These are phyloP conservation scores for Waltergamsia citrina DNA, from an alignment of 2,329 filamentous ascomycete species.

Conservation along the genomic window DNA sequence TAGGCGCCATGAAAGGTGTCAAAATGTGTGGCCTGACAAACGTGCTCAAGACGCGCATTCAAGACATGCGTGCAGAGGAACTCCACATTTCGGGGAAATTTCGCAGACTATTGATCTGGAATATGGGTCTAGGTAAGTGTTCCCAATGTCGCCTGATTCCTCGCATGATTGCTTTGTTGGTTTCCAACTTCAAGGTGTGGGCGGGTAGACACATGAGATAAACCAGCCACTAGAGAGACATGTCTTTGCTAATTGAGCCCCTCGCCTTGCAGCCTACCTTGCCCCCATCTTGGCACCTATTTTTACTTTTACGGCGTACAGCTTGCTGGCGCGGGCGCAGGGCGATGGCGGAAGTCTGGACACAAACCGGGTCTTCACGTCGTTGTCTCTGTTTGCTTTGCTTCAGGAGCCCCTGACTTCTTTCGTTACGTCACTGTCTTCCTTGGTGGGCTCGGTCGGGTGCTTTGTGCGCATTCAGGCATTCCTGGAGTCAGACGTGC, in stretches of 20 bases:
- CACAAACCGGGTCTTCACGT: conserved; percentile 11
- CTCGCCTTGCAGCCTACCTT: conserved; percentile 5
- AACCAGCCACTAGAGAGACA: too few relatives aligned
- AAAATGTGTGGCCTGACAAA: conserved; percentile 19
- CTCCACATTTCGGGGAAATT: conserved; percentile 11
- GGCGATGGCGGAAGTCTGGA: conserved; percentile 6
- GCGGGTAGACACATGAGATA: too few relatives aligned
- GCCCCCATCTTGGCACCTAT: conserved; percentile 8
- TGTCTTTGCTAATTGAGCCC: too few relatives aligned
- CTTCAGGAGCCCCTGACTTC: conserved; percentile 10
- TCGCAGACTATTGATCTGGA: conserved; percentile 10
- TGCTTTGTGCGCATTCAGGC: conserved; percentile 13
- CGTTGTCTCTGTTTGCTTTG: conserved; percentile 13
- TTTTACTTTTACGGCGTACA: conserved; percentile 3
- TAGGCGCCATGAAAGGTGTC: conserved; percentile 18
- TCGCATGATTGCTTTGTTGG: conserved; percentile 1
- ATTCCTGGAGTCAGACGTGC: conserved; percentile 5
- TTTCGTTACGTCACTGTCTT: conserved; percentile 11
- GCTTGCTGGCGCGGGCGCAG: conserved; percentile 5
- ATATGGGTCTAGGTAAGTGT: conserved; percentile 10
- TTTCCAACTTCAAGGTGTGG: conserved; percentile 2
- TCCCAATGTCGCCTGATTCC: background rate
- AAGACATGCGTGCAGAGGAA: conserved; percentile 9
- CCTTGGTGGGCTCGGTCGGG: conserved; percentile 11
- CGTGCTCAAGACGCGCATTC: conserved; percentile 9